phyloP scores from a whole-genome alignment of 495 filamentous ascomycete species.

The Podospora appendiculata region DNA sequence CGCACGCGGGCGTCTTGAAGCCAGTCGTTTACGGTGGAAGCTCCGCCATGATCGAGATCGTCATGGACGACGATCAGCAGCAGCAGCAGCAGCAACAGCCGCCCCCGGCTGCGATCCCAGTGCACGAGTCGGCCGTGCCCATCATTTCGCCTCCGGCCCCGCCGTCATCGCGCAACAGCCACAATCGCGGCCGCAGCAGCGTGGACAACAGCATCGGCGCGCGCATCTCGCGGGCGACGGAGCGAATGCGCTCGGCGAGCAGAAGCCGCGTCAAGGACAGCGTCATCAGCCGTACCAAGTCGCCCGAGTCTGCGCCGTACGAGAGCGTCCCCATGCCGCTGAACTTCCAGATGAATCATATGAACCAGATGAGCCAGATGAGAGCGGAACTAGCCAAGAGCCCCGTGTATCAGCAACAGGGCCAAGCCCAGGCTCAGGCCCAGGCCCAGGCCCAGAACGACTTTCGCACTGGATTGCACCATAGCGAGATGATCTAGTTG shows the following conservation, averaged over 20 bases:
- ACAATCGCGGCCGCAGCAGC: constrained; percentile 59
- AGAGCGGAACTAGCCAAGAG: constrained; percentile 11
- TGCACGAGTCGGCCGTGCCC: constrained; percentile 20
- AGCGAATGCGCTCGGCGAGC: constrained; percentile 61
- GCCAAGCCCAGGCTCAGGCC: background rate
- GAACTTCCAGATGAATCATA: constrained; percentile 5
- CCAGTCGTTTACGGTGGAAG: constrained; percentile 31
- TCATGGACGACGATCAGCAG: constrained; percentile 56
- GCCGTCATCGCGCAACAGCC: constrained; percentile 38
- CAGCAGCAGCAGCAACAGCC: constrained; percentile 22
- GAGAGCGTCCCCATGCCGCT: constrained; percentile 44
- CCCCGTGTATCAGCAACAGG: constrained; percentile 3
- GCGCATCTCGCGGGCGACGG: constrained; percentile 58
- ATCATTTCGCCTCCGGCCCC: constrained; percentile 27
- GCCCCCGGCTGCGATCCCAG: constrained; percentile 5
- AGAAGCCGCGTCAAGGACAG: constrained; percentile 29
- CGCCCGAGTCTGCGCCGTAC: constrained; percentile 42
- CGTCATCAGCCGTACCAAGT: constrained; percentile 22
- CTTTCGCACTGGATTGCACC: constrained; percentile 34
- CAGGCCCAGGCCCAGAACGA: constrained; percentile 23
- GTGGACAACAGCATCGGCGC: constrained; percentile 49
- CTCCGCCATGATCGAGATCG: constrained; percentile 66
- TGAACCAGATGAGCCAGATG: background rate
- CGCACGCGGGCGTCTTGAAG: constrained; percentile 17
- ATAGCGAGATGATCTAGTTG: constrained; percentile 38